A percentile compares a stretch with the other conserved stretches of the same genome.
Conservation (phyloP, 129 eudicot genomes). For the Kitagawia praeruptora region DNA sequence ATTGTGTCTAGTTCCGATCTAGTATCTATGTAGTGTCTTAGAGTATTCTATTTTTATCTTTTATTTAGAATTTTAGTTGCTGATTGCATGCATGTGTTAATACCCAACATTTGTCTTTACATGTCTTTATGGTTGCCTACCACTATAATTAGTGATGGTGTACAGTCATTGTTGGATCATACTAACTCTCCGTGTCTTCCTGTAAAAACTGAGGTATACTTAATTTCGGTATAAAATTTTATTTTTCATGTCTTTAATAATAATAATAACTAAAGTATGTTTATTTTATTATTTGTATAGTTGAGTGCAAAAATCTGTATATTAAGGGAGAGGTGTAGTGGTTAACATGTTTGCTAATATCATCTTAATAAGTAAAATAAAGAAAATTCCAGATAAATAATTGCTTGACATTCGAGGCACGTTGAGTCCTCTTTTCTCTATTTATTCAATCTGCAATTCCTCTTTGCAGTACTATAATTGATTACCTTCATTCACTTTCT, state of each 20-base stretch:
- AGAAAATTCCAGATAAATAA: neutral
- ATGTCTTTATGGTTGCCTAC: slow-evolving; percentile 33
- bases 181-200: slow-evolving; percentile 20
- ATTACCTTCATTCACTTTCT: neutral
- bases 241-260: neutral
- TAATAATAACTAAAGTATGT: neutral
- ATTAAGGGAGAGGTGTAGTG: neutral
- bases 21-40: too few relatives aligned
- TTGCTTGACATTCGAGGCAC: neutral
- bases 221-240: neutral
- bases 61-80: neutral
- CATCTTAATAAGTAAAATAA: neutral
- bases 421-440: too few relatives aligned
- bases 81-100: slow-evolving; percentile 9
- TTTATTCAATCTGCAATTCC: neutral
- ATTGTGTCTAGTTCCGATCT: too few relatives aligned
- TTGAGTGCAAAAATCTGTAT: neutral
- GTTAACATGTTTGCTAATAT: neutral
- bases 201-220: slow-evolving; percentile 48
- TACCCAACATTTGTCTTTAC: slow-evolving; percentile 16
- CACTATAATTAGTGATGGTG: slow-evolving; percentile 18
- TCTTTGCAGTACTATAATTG: too few relatives aligned
- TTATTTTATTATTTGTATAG: neutral
- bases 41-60: neutral
- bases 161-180: slow-evolving; percentile 19